Evolutionary conservation across 1,284 basidiomycete genomes (phyloP), one percentile per base, ranked within the genome.

Genomic region (Ceratobasidium sp.): DNA sequence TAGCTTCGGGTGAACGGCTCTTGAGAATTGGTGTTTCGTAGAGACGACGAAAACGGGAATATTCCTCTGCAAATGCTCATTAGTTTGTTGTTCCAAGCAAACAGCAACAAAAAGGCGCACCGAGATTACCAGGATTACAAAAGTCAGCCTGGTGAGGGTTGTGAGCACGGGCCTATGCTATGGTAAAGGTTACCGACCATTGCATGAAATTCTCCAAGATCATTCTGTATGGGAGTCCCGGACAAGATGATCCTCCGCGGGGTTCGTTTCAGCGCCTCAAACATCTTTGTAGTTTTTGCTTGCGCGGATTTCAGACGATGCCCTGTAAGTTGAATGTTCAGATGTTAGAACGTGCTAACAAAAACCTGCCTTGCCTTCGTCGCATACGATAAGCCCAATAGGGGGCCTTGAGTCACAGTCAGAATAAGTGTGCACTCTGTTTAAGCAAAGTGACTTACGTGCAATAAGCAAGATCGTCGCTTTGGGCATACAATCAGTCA

Each of bases 161-260:
- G 14, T 64, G 5, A 44, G 32, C 55, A n/a, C 55, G 38, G 26
- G 3, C 14, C 49, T 43, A 43, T 67, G 28, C 52, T 38, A 66
- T 14, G 44, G 58, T 61, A 55, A 35, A 66, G 30, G 43, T 38
- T 52, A 77, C 85, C 66, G 73, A 94, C 94, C 96, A 98, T 98
- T 4, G 96, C 88, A 82, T 96, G 96, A 79, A 98, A 98, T 81
- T 99, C 98, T 73, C 91, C 86, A 21, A 99, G 84, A 80, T 98
- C 95, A 80, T 99, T 99, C 81, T 99, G 95, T 55, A 99, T 95
- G 0, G 98, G 98, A 1, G 98, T 99, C 21, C 98, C 98, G 0
- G 96, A 97, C 2, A 99, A 84, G 64, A 99, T 97, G 73, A 96
- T 87, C 52, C 94, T 85, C 28, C 93, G 85, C 4, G 86, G 86